Evolutionary conservation across 2,329 filamentous ascomycete genomes (phyloP), one percentile per base, ranked within the genome.

Genomic region (Rosellinia necatrix): DNA sequence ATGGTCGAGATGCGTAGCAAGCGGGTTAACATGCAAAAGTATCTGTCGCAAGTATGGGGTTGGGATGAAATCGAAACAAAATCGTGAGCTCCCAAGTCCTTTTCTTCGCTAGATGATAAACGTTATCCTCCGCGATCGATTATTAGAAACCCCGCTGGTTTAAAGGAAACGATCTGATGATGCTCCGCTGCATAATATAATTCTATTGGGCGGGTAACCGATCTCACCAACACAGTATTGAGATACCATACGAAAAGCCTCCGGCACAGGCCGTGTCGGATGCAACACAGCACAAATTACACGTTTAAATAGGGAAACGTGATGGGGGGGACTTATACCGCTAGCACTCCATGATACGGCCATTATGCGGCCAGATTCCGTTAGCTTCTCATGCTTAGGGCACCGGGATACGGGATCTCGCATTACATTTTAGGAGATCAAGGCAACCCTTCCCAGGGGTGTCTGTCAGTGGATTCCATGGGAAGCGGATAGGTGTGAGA

Each of bases 1-100:
- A 96, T 99, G 88, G 79, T 91, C 37, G 94, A 99, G 69, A 97
- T 97, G 91, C 89, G 88, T 68, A 82, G 85, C 51, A 97, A 97
- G 80, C 91, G 94, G 66, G 94, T 99, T 72, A 97, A 97, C 75
- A 97, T 99, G 92, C 86, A 86, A 63, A 90, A 92, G 68, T 99
- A 97, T 75, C 82, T 99, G 56, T 86, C 88, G 59, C 92, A 94
- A 67, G 94, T 99, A 38, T 99, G 94, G 94, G 94, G 92, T 56
- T 99, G 94, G 94, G 87, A 94, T 62, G 86, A 91, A n/a, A 62
- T 65, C 37, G 70, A 70, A 42, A 49, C 53, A 15, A 65, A 65
- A 44, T 55, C 59, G 25, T 67, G 47, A 65, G 34, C 17, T 9
- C 2, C 30, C 10, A 27, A 3, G 9, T 17, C 19, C 32, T 17